phyloP scores from a whole-genome alignment of 306 rosid genomes.

The Prunus mongolica region DNA sequence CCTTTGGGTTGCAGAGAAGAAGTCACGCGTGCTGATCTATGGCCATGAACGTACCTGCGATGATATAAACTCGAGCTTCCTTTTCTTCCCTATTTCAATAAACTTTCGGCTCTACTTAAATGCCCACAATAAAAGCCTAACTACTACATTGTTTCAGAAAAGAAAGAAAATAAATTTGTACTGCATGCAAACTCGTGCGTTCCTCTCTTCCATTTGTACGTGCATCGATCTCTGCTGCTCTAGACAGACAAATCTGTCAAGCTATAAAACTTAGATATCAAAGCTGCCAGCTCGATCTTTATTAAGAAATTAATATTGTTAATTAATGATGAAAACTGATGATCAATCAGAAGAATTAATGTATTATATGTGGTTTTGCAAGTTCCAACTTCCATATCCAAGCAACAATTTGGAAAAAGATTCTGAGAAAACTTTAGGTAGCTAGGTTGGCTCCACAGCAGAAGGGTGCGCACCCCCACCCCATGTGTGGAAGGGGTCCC shows the following conservation, averaged over 20 bases:
- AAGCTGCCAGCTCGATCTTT: neutral
- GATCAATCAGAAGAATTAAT: neutral
- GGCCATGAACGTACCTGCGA: neutral
- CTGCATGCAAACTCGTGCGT: neutral
- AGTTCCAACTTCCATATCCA: neutral
- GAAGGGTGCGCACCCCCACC: constrained; percentile 48
- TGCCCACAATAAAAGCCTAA: neutral
- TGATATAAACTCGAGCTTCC: neutral
- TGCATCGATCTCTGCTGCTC: neutral
- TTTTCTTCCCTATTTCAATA: neutral
- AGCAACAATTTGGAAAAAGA: constrained; percentile 49
- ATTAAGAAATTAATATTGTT: no score
- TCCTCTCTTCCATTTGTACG: neutral
- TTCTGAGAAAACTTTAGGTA: constrained; percentile 41
- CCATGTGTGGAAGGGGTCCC: constrained; percentile 98
- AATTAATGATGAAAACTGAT: neutral
- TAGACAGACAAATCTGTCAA: neutral
- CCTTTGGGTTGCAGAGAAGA: no score
- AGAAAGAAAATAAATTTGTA: neutral
- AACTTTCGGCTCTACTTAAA: constrained; percentile 4
- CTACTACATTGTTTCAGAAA: neutral
- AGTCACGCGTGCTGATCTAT: neutral
- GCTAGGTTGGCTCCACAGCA: constrained; percentile 55
- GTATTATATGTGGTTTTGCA: constrained; percentile 20
- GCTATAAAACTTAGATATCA: neutral